Evolutionary conservation across 164 flowering plant species (phyloP), one percentile per base, ranked within the genome.

Genomic region (Vitis labrusca): DNA sequence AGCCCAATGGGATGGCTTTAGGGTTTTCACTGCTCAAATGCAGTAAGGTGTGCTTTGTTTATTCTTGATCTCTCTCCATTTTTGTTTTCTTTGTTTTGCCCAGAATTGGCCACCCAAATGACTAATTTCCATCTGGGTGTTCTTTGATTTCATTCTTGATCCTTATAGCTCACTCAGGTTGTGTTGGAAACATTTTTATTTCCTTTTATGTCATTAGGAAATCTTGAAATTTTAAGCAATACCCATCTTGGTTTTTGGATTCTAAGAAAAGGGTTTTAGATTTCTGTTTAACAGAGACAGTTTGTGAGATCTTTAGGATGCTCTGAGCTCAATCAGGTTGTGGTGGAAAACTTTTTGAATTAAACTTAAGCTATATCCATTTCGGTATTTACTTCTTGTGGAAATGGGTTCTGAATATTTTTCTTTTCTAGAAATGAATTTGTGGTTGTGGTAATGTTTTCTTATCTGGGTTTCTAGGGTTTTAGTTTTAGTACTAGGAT

Each of bases 401-500:
- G 29, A 61, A 30, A 63, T 71, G 68, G 63, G 61, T 71, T 73
- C 44, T 65, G 14, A 3, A 16, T 13, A 17, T 16, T 62, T 63
- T 50, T 10, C 16, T 64, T 55, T 23, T 14, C 9, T 17, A 10
- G 63, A 11, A 47, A 9, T 29, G 11, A 9, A 23, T 64, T 44
- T 66, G 48, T 5, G 4, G 10, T n/a, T 11, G 16, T 63, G 8
- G 16, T 68, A 55, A 59, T 67, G 51, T 59, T 57, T 64, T 15
- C 16, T 2, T 10, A 68, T 60, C 52, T 47, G 73, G 77, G 66
- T 48, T 59, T 66, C 61, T 51, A 64, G 57, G 67, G 70, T 60
- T 73, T 63, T 63, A 9, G 7, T 37, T 37, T 59, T n/a, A 63
- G 68, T 12, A 57, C 29, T 48, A 56, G 37, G 50, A 61, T 17